Base-by-base conservation (phyloP, 768 basidiomycete genomes). In the Plicaturopsis crispa region DNA sequence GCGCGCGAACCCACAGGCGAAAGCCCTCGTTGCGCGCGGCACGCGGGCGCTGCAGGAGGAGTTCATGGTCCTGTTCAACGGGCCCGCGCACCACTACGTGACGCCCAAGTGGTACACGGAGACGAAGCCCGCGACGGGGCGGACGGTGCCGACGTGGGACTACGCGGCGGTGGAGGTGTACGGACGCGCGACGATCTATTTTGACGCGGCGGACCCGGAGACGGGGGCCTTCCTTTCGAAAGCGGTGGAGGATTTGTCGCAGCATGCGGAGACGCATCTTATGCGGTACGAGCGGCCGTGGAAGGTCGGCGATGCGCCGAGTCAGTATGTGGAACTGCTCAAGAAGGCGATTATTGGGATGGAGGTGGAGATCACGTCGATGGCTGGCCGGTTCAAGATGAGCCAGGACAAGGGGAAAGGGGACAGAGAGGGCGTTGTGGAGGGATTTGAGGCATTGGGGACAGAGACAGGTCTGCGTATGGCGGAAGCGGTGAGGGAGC, bases 311-410 rank as follows among this genome's bases (percentile, higher is more conserved):
- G 54, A 55, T 21, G 52, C 54, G 12, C 54, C 54, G 0, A 33
- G 32, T 24, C 34, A 35, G 17, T 55, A 51, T 38, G 24, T 46
- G 8, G 47, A 40, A 23, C 28, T 52, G 36, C 30, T 55, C 21
- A 51, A 55, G 45, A 55, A 53, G 45, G 52, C 48, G 4, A 53
- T 55, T 32, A 42, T 55, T 14, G 54, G 54, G 4, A 34, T 55
- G 18, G 54, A 55, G 47, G 23, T 55, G 11, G 38, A 41, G 42
- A 48, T 55, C 22, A 43, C 38, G 24, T 19, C 38, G 17, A 42
- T 55, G 20, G 54, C 31, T 6, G 54, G 54, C 12, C 48, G 46
- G 42, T 53, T 36, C 36, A 55, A 55, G 43, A 51, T 55, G 48
- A 49, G 46, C 20, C 54, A 55, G 47, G 54, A 55, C 44, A 3